Percentiles rank a stretch among this genome's conserved stretches.
Conservation (phyloP, 495 filamentous ascomycete species). For the Xylona heveae region DNA sequence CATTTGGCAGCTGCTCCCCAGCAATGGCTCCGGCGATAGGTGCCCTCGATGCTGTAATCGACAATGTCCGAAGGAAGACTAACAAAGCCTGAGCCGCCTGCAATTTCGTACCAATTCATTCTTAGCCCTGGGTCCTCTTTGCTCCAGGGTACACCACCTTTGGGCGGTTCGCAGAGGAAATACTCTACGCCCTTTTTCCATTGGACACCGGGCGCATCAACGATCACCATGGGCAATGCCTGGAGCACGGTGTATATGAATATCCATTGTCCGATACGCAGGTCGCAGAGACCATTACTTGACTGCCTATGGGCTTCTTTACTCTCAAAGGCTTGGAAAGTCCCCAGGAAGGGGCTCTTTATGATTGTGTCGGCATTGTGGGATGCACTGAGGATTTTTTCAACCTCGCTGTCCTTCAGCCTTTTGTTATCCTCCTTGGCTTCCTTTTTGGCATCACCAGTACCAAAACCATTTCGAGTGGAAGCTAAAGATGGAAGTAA, state of each 20-base stretch:
- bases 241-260: conserved; percentile 87
- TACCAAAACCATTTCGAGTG: conserved; percentile 35
- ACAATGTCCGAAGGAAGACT: conserved; percentile 63
- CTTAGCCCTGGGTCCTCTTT: conserved; percentile 42
- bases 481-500: conserved; percentile 46
- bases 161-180: conserved; percentile 83
- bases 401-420: conserved; percentile 58
- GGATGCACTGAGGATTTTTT: conserved; percentile 45
- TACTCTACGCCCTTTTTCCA: conserved; percentile 77
- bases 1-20: conserved; percentile 70
- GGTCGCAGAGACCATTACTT: conserved; percentile 50
- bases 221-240: conserved; percentile 69
- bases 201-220: conserved; percentile 63
- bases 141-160: conserved; percentile 69
- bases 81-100: conserved; percentile 47
- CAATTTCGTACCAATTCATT: conserved; percentile 63
- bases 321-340: conserved; percentile 67
- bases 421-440: conserved; percentile 40
- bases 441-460: conserved; percentile 46
- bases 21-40: conserved; percentile 80
- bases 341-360: conserved; percentile 46
- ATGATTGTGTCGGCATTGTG: conserved; percentile 52
- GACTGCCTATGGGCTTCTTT: conserved; percentile 50
- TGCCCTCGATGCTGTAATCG: conserved; percentile 72
- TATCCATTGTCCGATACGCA: conserved; percentile 76